Evolutionary conservation across 805 yeast species (phyloP), one percentile per base, ranked within the genome.

Genomic region (Nakazawaea laoshanensis): DNA sequence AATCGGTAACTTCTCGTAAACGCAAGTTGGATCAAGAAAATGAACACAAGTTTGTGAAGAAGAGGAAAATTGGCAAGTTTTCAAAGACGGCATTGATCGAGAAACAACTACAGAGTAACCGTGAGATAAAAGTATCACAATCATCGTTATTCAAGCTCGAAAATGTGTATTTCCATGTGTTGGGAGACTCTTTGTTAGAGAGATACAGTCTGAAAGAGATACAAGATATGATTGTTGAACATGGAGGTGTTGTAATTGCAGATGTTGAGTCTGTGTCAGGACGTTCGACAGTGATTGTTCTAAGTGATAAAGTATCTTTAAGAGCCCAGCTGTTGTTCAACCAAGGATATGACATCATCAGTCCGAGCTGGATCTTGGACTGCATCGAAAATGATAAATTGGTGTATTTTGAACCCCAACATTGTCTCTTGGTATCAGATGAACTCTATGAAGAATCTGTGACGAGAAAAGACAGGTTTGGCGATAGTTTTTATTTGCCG

Each of bases 281-380:
- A 3, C 43, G 38, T 4, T 40, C 23, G 19, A 40, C 28, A 26
- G 45, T 47, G 20, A 59, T 46, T 33, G 57, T 42, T 3, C 49
- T 72, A 13, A 60, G 70, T 12, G 64, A 57, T 19, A 59, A 48
- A 36, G 35, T 44, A 9, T 67, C 72, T 0, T 40, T 51, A 3
- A 64, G 62, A 31, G 65, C 70, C 3, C 45, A 42, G 2, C 51
- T 52, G 1, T 38, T 70, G n/a, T 42, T 49, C 8, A 51, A 57
- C n/a, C 37, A 51, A 12, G 81, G 81, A 0, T 70, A 65, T 43
- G 83, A 78, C 45, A 60, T 89, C 0, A 48, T 86, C 6, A 64
- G 55, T 32, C 86, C 94, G 1, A 50, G 56, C 19, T 89, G 95
- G 95, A 49, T 85, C 5, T 59, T 74, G 28, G 88, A 83, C 42